These are phyloP conservation scores for Vararia minispora DNA, from an alignment of 768 basidiomycete species.

Conservation along the genomic window DNA sequence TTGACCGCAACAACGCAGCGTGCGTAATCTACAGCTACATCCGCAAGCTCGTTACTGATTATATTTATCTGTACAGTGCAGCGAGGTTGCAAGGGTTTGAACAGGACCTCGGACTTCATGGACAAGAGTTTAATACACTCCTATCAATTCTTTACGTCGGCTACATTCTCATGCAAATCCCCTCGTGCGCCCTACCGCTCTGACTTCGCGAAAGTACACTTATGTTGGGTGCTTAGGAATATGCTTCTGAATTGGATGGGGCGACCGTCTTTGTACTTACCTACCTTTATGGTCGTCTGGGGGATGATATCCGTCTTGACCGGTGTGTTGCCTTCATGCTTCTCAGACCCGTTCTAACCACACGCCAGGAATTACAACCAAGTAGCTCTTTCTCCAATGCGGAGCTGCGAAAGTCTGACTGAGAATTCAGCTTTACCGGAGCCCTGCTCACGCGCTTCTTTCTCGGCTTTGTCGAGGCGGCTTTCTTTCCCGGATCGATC, in stretches of 20 bases:
- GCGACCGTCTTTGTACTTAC: conserved; percentile 54
- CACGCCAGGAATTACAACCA: no score
- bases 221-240: conserved; percentile 32
- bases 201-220: neutral
- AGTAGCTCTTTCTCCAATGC: no score
- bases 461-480: conserved; percentile 46
- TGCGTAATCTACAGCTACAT: conserved; percentile 19
- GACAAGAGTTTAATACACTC: conserved; percentile 51
- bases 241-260: conserved; percentile 60
- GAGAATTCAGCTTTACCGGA: conserved; percentile 40
- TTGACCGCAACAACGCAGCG: conserved; percentile 64
- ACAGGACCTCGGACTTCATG: conserved; percentile 47
- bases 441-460: conserved; percentile 61
- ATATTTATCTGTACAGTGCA: conserved; percentile 33
- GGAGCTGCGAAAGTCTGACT: no score
- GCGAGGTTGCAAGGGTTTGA: conserved; percentile 64
- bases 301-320: conserved; percentile 34
- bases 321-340: conserved; percentile 19
- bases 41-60: neutral
- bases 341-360: no score
- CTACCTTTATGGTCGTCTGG: conserved; percentile 58
- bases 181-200: conserved; percentile 35
- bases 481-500: conserved; percentile 57
- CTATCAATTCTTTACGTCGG: conserved; percentile 58
- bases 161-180: conserved; percentile 68